Conservation (phyloP, 495 filamentous ascomycete species). For the Ramalina intermedia region DNA sequence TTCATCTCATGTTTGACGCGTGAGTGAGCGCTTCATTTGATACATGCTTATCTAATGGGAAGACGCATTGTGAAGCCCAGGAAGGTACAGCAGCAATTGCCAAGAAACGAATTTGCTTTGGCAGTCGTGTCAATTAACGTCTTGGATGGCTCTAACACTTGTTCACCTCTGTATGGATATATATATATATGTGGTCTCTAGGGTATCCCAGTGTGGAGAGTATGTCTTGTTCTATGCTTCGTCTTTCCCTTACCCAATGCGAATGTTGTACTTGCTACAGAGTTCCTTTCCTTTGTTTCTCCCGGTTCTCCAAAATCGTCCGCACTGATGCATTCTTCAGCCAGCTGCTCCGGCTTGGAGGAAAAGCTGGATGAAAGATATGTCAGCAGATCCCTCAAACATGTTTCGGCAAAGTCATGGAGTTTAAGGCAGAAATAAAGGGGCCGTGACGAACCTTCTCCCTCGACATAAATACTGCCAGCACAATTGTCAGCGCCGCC, state of each 20-base stretch:
- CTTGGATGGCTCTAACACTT: not conserved
- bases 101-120: no score
- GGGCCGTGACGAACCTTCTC: not conserved
- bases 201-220: not conserved
- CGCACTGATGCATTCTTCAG: not conserved
- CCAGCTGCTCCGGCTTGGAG: not conserved
- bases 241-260: not conserved
- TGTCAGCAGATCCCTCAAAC: no score
- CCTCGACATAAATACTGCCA: slow-evolving; percentile 19
- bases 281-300: no score
- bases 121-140: no score
- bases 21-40: no score
- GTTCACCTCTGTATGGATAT: not conserved
- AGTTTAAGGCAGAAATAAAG: no score
- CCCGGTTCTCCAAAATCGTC: no score
- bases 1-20: no score
- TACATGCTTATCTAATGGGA: no score
- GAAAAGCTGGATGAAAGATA: not conserved
- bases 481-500: slow-evolving; percentile 30
- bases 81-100: no score
- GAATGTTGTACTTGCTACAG: not conserved
- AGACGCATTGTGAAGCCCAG: no score
- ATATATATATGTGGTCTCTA: not conserved
- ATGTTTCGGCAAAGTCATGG: not conserved
- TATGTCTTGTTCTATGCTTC: not conserved